Evolutionary conservation across 2,329 filamentous ascomycete species (phyloP).

Genomic region (Sclerotinia glacialis): DNA sequence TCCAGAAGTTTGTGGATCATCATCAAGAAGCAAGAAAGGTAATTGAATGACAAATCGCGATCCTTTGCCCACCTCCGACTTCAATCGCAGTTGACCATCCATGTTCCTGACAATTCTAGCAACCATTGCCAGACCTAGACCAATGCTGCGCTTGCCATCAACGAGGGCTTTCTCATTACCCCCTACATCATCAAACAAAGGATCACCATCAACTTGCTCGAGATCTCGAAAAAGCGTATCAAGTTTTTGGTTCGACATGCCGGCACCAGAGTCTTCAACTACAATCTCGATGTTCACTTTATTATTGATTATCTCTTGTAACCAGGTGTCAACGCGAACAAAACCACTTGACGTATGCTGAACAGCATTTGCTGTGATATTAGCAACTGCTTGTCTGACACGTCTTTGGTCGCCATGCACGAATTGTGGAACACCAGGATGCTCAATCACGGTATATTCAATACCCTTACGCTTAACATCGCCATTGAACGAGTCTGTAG

Average conservation of each 20-base stretch:
- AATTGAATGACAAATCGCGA: slow-evolving; percentile 79
- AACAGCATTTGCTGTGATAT: slow-evolving; percentile 81
- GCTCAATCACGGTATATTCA: slow-evolving; percentile 63
- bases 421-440: slow-evolving; percentile 64
- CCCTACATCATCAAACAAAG: slow-evolving; percentile 36
- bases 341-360: slow-evolving; percentile 68
- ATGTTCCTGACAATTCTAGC: slow-evolving; percentile 84
- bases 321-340: slow-evolving; percentile 68
- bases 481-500: slow-evolving; percentile 67
- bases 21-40: slow-evolving; percentile 63
- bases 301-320: slow-evolving; percentile 51
- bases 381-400: slow-evolving; percentile 78
- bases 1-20: slow-evolving; percentile 30
- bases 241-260: slow-evolving; percentile 60
- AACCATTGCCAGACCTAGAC: slow-evolving; percentile 84
- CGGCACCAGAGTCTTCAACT: slow-evolving; percentile 71
- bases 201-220: slow-evolving; percentile 54
- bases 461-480: slow-evolving; percentile 77
- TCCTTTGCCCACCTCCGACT: slow-evolving; percentile 78
- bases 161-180: slow-evolving; percentile 25
- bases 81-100: slow-evolving; percentile 81
- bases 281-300: slow-evolving; percentile 70
- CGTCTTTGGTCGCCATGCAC: slow-evolving; percentile 78
- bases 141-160: slow-evolving; percentile 55
- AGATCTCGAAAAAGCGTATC: slow-evolving; percentile 58